These are phyloP conservation scores for Pseudocohnilembus persalinus DNA, from an alignment of 169 alveolate genomes.

Conservation along the genomic window DNA sequence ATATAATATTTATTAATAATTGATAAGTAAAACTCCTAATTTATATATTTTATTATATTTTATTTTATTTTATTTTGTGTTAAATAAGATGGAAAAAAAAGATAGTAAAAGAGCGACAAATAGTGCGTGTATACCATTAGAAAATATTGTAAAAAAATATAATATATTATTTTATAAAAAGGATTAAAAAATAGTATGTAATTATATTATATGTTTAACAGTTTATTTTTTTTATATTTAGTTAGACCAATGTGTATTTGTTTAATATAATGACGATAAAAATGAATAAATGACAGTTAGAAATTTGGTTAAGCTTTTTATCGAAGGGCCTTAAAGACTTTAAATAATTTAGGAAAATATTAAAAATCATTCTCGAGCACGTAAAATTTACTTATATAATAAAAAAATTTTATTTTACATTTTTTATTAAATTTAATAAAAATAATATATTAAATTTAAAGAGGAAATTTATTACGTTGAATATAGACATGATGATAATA, in stretches of 20 bases:
- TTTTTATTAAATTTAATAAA: background rate
- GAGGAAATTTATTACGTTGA: constrained; percentile 21
- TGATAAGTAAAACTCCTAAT: no score
- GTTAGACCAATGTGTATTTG: constrained; percentile 2
- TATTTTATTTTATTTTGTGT: no score
- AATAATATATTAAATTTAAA: no score
- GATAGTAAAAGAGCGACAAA: no score
- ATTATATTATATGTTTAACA: background rate
- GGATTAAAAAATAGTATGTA: constrained; percentile 2
- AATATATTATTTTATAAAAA: background rate
- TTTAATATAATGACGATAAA: constrained; percentile 11
- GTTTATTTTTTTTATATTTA: background rate
- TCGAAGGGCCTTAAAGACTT: constrained; percentile 8
- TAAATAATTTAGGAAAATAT: constrained; percentile 9
- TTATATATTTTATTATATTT: no score
- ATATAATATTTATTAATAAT: no score
- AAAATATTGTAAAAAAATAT: background rate
- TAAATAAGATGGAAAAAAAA: no score
- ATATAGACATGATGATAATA: constrained; percentile 32
- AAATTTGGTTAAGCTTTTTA: constrained; percentile 1
- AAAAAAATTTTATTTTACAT: background rate
- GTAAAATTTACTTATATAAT: background rate
- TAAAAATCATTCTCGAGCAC: constrained; percentile 8
- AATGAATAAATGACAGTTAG: background rate
- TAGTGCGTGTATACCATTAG: background rate